Conservation (phyloP, 179 eudicot genomes). For the Patellifolia procumbens region DNA sequence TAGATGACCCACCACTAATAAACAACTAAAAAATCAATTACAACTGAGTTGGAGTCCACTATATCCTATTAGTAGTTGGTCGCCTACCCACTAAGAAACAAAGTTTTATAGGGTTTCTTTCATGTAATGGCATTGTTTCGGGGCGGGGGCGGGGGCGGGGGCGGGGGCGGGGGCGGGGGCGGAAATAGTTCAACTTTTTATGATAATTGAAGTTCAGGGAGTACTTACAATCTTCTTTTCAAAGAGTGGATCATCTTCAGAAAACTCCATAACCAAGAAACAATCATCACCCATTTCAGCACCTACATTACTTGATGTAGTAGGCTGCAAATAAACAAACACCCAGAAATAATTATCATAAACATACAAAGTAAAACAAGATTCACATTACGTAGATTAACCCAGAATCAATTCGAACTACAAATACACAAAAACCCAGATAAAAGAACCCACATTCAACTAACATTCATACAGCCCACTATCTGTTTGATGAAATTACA, state of each 20-base stretch:
- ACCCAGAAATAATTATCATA: not conserved
- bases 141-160: no score
- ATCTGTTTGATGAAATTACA: constrained; percentile 32
- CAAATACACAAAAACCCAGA: not conserved
- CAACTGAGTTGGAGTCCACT: no score
- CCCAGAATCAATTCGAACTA: not conserved
- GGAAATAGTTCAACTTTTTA: no score
- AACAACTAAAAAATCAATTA: no score
- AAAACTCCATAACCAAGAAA: constrained; percentile 48
- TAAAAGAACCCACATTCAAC: not conserved
- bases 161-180: no score
- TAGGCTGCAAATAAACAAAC: constrained; percentile 37
- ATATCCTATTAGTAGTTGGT: no score
- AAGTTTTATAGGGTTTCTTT: no score
- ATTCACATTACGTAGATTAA: not conserved
- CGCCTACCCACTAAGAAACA: no score
- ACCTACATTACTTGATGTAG: constrained; percentile 21
- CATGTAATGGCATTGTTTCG: no score
- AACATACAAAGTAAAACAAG: not conserved
- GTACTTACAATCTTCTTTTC: constrained; percentile 61
- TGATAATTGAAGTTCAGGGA: no score
- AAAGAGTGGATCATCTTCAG: constrained; percentile 60
- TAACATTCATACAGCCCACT: constrained; percentile 14
- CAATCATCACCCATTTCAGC: constrained; percentile 33
- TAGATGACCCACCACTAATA: no score